phyloP scores from a whole-genome alignment of 2,329 filamentous ascomycete genomes.

The Pseudophaeomoniella oleicola region DNA sequence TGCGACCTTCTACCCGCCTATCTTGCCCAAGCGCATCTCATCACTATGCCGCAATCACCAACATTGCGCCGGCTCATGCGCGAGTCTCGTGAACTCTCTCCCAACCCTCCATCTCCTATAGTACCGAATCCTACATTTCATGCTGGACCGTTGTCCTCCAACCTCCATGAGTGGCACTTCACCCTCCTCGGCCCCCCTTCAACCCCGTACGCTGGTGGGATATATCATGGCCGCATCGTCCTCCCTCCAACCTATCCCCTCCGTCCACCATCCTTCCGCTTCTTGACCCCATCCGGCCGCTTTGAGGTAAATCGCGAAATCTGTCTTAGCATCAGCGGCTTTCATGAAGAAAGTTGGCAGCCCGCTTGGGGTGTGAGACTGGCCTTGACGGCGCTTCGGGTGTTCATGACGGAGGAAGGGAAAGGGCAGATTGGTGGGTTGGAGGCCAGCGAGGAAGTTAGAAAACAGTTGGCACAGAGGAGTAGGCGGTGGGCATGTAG shows the following conservation, averaged over 20 bases:
- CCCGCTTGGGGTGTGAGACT: constrained; percentile 94
- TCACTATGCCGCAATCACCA: constrained; percentile 18
- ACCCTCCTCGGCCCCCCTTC: constrained; percentile 72
- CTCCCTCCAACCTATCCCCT: constrained; percentile 82
- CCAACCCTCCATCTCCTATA: constrained; percentile 49
- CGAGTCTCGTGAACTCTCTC: constrained; percentile 77
- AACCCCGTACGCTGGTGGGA: constrained; percentile 62
- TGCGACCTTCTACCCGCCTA: too few species aligned
- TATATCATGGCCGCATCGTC: constrained; percentile 92
- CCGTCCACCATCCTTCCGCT: constrained; percentile 87
- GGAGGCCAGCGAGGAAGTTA: constrained; percentile 55
- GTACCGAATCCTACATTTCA: constrained; percentile 59
- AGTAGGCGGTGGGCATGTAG: constrained; percentile 54
- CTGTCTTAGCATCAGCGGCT: constrained; percentile 81
- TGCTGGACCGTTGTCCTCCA: constrained; percentile 66
- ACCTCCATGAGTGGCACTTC: constrained; percentile 98
- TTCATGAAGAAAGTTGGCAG: constrained; percentile 98
- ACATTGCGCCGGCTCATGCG: constrained; percentile 39
- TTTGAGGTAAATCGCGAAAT: constrained; percentile 97
- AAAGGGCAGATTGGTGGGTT: constrained; percentile 84
- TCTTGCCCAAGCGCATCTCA: too few species aligned
- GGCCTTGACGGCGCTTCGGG: constrained; percentile 62
- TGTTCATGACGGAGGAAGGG: constrained; percentile 79
- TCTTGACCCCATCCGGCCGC: constrained; percentile 77
- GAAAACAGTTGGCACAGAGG: constrained; percentile 54